phyloP scores from a whole-genome alignment of 116 monocot genomes.

The Iris pallida region DNA sequence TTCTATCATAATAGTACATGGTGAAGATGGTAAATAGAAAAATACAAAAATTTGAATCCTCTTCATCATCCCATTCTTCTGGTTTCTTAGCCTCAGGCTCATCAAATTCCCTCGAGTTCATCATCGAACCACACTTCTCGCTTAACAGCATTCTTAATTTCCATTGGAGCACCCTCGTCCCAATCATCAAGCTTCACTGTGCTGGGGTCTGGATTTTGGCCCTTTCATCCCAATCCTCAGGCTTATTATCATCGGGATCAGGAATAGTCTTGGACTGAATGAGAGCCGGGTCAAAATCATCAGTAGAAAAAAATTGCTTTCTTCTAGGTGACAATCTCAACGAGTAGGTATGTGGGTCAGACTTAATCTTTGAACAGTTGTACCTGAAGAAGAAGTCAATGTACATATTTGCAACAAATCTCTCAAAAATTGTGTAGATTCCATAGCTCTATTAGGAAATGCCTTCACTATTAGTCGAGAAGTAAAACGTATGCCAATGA shows the following conservation, averaged over 20 bases:
- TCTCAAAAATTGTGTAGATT: too few species aligned
- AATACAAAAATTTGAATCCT: too few species aligned
- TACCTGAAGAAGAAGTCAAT: too few species aligned
- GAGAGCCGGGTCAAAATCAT: conserved; percentile 80
- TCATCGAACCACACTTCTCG: conserved; percentile 51
- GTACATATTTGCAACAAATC: too few species aligned
- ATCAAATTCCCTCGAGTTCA: conserved; percentile 55
- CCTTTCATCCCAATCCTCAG: conserved; percentile 92
- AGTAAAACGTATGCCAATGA: too few species aligned
- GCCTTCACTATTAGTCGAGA: too few species aligned
- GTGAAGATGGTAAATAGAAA: too few species aligned
- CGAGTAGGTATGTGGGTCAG: too few species aligned
- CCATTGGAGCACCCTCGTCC: conserved; percentile 90
- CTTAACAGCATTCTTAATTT: conserved; percentile 64
- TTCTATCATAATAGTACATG: too few species aligned
- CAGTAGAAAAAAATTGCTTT: conserved; percentile 54
- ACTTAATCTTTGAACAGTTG: too few species aligned
- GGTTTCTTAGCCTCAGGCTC: conserved; percentile 39
- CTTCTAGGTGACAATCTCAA: too few species aligned
- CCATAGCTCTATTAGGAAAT: too few species aligned
- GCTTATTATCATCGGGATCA: conserved; percentile 85
- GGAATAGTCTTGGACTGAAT: conserved; percentile 76
- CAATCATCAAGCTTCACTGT: conserved; percentile 86
- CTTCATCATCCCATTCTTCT: conserved; percentile 43
- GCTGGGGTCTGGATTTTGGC: conserved; percentile 71